phyloP scores from a whole-genome alignment of 2,329 filamentous ascomycete genomes.

The Hymenoscyphus occultus region DNA sequence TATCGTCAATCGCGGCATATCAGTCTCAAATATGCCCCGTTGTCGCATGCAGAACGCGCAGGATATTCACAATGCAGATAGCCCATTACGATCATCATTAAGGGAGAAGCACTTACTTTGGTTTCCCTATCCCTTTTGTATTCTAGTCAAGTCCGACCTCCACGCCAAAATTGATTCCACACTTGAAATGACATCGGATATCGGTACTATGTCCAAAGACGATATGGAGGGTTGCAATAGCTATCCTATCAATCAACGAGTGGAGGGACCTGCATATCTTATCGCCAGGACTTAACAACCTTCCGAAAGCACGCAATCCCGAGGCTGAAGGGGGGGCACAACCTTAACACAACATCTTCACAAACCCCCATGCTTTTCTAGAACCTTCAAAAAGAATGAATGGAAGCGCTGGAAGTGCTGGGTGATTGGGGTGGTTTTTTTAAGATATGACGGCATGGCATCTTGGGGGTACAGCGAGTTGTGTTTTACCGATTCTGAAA shows the following conservation, averaged over 20 bases:
- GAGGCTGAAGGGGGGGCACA: neutral
- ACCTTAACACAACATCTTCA: neutral
- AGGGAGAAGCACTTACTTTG: neutral
- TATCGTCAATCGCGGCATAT: conserved; percentile 4
- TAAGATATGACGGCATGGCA: neutral
- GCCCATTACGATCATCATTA: neutral
- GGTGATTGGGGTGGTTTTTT: neutral
- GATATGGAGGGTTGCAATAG: neutral
- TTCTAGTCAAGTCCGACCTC: neutral
- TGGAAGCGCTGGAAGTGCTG: neutral
- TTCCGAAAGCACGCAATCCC: conserved; percentile 4
- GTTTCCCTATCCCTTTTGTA: neutral
- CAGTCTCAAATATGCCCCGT: neutral
- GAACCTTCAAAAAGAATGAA: neutral
- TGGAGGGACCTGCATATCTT: conserved; percentile 1
- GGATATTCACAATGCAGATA: neutral
- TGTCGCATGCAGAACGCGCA: neutral
- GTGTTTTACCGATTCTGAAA: neutral
- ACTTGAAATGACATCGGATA: neutral
- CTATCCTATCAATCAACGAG: neutral
- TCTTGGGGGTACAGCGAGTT: neutral
- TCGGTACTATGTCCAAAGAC: neutral
- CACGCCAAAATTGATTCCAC: neutral
- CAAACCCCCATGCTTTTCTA: conserved; percentile 1
- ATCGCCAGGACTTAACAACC: neutral